Evolutionary conservation across 2,329 filamentous ascomycete genomes (phyloP), one percentile per base, ranked within the genome.

Genomic region (Pseudogymnoascus sp.): DNA sequence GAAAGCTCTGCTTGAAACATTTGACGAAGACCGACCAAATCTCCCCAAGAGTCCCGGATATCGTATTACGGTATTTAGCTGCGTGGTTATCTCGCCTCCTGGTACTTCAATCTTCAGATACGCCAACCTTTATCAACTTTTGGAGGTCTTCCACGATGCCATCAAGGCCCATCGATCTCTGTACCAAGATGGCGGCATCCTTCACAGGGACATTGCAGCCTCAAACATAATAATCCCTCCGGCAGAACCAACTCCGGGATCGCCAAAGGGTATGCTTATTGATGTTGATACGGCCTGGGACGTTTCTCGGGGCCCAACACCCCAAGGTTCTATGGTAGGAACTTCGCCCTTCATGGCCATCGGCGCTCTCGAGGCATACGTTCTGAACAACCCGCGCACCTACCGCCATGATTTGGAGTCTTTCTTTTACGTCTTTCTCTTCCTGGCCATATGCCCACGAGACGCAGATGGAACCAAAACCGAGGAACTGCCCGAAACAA

Each of bases 321-420:
- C 39, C 11, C 39, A 42, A 21, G 39, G 39, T 5, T 42, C 39
- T 16, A 42, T 42, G 4, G 39, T 42, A 4, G 39, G 39, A 21
- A 42, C 39, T 21, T 14, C 39, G 4, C 39, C 39, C 16, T 42
- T 21, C 16, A 42, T 42, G 39, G 39, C 39, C 4, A 42, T 42
- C 39, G 39, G 39, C 16, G 39, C 39, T 21, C 39, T 42, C 1
- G 37, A 40, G 3, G 37, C 37, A 40, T 18, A 40, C n/a, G n/a
- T 40, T 16, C 14, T 2, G 36, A 62, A 64, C 6, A 61, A 67
- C 57, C 10, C 26, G 2, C 68, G 69, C 64, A 71, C 66, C 23
- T 70, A 71, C 64, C 68, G 69, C 0, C 68, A 71, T 57, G 69
- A 69, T 42, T 62, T 71, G 6, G 70, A 69, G 63, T 71, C 68